Evolutionary conservation across 805 yeast genomes (phyloP), one percentile per base, ranked within the genome.

Genomic region (Wickerhamomyces bovis): DNA sequence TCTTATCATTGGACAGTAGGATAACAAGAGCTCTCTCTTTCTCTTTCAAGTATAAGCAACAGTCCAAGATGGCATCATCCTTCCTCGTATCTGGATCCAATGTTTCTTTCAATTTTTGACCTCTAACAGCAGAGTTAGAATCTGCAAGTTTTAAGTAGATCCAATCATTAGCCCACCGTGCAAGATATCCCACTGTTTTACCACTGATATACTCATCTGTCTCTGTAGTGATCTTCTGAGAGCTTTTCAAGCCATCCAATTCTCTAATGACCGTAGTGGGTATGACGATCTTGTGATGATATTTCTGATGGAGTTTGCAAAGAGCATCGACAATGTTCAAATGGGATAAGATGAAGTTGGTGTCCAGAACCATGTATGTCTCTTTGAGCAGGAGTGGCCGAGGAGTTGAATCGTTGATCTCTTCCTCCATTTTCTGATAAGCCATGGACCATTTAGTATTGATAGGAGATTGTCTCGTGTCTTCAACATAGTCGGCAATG

Each of bases 21-120:
- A 89, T 73, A 8, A 83, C 84, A 49, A 78, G 57, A 6, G 70
- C 61, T 5, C 62, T 45, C 12, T 51, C 53, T 13, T 65, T 63
- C 12, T 67, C 63, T 49, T 75, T 71, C 47, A 83, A 80, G 58
- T 75, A 89, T 22, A 84, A 57, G 55, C 95, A 85, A 61, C 96
- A 89, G 62, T 90, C 97, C 38, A 89, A 65, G 50, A 90, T 89
- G 0, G 95, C 75, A 57, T 89, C 95, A 63, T 90, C 97, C 48
- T 85, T 82, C 0, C 44, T 44, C 1, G 80, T 61, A 2, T 56
- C 44, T 9, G 60, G 58, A 47, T 81, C 79, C 1, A 83, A 41
- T 22, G 68, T 63, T 59, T 89, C 87, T 25, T 68, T 62, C 16
- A 74, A 39, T 52, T 73, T 77, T 61, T 90, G 97, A 0, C 87